Percentiles rank a stretch among this genome's conserved stretches.
Evolutionary conservation across 768 basidiomycete genomes (phyloP).

Genomic region (Boletus speciosus): DNA sequence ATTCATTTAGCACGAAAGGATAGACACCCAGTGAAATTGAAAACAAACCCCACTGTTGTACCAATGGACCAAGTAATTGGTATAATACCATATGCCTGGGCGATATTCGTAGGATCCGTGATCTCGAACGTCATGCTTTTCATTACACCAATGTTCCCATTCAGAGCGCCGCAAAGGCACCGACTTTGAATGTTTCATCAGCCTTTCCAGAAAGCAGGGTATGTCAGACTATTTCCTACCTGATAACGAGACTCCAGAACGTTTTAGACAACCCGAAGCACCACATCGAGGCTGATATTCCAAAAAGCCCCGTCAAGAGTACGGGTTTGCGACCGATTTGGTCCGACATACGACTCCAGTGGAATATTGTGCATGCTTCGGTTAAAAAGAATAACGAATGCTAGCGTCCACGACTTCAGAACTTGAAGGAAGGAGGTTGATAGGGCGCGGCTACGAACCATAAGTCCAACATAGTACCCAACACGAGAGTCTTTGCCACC

Average conservation of each 20-base stretch:
- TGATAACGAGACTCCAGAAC: conserved; percentile 42
- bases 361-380: conserved; percentile 44
- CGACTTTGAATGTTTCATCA: conserved; percentile 30
- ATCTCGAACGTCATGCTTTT: conserved; percentile 47
- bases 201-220: neutral
- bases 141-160: conserved; percentile 55
- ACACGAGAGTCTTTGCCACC: conserved; percentile 43
- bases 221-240: conserved; percentile 20
- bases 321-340: conserved; percentile 49
- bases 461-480: conserved; percentile 46
- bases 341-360: conserved; percentile 51
- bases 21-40: neutral
- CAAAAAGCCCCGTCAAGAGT: conserved; percentile 42
- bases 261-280: conserved; percentile 47
- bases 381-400: conserved; percentile 49
- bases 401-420: conserved; percentile 21
- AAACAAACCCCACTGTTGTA: conserved; percentile 39
- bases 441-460: conserved; percentile 33
- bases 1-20: conserved; percentile 1
- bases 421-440: neutral
- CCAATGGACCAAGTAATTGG: conserved; percentile 49
- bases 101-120: conserved; percentile 32
- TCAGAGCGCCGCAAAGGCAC: conserved; percentile 44
- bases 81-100: conserved; percentile 52
- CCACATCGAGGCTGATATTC: conserved; percentile 45